Base-by-base conservation (phyloP, 2,329 filamentous ascomycete species). In the Paraphoma chrysanthemicola region DNA sequence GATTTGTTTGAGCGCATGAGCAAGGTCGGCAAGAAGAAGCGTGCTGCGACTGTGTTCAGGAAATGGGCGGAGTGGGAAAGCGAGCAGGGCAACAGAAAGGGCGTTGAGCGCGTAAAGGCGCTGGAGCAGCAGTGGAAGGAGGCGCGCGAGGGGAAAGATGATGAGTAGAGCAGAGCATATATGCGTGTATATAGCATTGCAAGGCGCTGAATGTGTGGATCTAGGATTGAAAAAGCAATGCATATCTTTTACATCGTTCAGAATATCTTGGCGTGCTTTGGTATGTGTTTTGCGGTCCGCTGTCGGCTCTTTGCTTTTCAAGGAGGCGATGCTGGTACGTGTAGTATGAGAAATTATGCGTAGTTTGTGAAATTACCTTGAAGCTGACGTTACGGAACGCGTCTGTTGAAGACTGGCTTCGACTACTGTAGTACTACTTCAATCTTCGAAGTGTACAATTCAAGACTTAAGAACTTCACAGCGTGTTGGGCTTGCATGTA, bases 1-100 rank as follows among this genome's bases (percentile, higher is more conserved):
- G 88, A 89, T 57, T 80, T 98, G 46, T 98, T 95, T 73, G 92
- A 96, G 79, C 84, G 93, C 43, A 90, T 93, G 71, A 82, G 85
- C 28, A 87, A 71, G 59, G 71, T 62, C 41, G 78, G 97, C 66
- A 97, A 96, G 83, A 86, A 90, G 41, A 88, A 91, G 74, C 86
- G 93, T 73, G 93, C 93, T 14, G 89, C 90, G 80, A 90, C 88
- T 72, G 91, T 96, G 82, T 99, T 98, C 80, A 92, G 92, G 80
- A 86, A 91, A 66, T 99, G 95, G 95, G 86, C 90, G 54, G 87
- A 90, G 65, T 98, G 92, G 86, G 95, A 99, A 81, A 88, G 90
- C 78, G 74, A 75, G 45, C 69, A 86, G 56, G 92, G 91, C 1
- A 86, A 89, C 71, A 80, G 83, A 60, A 91, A 91, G 82, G 86